These are phyloP conservation scores for Globisporangium polare DNA, from an alignment of 352 stramenopile genomes.

Conservation along the genomic window DNA sequence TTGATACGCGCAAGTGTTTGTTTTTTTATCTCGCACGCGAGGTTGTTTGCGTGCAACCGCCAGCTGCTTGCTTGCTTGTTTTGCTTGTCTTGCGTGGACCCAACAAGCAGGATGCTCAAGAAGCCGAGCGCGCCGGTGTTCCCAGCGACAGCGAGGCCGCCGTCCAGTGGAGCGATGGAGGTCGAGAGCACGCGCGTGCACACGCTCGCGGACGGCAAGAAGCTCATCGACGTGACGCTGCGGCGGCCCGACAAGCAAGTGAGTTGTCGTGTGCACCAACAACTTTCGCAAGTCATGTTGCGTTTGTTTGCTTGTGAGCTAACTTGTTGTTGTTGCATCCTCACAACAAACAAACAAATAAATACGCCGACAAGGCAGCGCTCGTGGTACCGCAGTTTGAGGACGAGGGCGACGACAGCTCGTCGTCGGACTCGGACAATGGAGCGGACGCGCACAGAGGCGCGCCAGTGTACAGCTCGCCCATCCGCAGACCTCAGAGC, in stretches of 20 bases:
- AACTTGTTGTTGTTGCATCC: background rate
- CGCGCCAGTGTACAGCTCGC: conserved; percentile 5
- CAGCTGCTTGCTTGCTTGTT: background rate
- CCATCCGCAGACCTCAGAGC: background rate
- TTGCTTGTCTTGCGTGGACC: background rate
- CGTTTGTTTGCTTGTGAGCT: background rate
- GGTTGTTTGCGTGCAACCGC: background rate
- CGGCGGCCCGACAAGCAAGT: conserved; percentile 19
- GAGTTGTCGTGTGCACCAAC: conserved; percentile 14
- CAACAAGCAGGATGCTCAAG: conserved; percentile 6
- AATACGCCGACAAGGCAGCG: conserved; percentile 18
- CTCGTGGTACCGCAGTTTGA: conserved; percentile 67
- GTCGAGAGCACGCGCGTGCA: conserved; percentile 44
- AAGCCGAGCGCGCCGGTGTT: conserved; percentile 9
- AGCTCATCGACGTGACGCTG: conserved; percentile 55
- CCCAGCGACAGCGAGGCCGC: background rate
- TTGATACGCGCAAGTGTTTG: background rate
- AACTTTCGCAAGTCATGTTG: background rate
- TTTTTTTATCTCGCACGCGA: background rate
- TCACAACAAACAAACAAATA: background rate
- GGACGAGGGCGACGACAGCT: conserved; percentile 49
- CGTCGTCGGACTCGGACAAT: conserved; percentile 30
- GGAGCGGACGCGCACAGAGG: too few relatives aligned
- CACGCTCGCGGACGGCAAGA: conserved; percentile 38
- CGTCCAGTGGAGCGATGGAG: conserved; percentile 27